These are phyloP conservation scores for Vanderwaltozyma tropicalis DNA, from an alignment of 805 yeast genomes.

Conservation along the genomic window DNA sequence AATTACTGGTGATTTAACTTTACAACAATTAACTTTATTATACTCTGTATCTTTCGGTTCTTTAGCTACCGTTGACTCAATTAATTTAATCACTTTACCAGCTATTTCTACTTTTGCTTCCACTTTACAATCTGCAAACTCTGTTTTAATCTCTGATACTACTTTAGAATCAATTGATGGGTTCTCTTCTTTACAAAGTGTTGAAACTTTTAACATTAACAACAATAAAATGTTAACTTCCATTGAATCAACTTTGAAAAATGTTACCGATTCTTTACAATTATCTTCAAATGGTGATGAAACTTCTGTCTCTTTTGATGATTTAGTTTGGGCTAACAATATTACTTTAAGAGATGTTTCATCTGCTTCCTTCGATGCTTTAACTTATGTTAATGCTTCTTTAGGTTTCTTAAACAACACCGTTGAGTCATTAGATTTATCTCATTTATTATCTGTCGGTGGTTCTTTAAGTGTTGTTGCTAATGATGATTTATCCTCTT, in stretches of 20 bases:
- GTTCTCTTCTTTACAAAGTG: constrained; percentile 36
- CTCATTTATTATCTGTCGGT: constrained; percentile 55
- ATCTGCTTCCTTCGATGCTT: constrained; percentile 57
- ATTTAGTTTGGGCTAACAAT: constrained; percentile 78
- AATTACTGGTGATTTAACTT: constrained; percentile 59
- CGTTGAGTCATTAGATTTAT: constrained; percentile 44
- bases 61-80: constrained; percentile 71
- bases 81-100: constrained; percentile 77
- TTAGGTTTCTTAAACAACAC: constrained; percentile 70
- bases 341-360: constrained; percentile 73
- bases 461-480: constrained; percentile 66
- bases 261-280: constrained; percentile 64
- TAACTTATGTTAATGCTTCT: constrained; percentile 68
- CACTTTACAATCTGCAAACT: constrained; percentile 60
- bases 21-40: constrained; percentile 58
- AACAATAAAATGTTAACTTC: constrained; percentile 75
- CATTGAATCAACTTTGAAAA: constrained; percentile 59
- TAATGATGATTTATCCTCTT: constrained; percentile 60
- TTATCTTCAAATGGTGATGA: constrained; percentile 79
- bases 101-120: constrained; percentile 65
- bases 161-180: constrained; percentile 60
- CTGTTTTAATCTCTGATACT: constrained; percentile 64
- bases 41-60: constrained; percentile 62
- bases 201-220: constrained; percentile 67
- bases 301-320: constrained; percentile 57